Evolutionary conservation across 2,329 filamentous ascomycete genomes (phyloP).

Genomic region (Clonostachys chloroleuca): DNA sequence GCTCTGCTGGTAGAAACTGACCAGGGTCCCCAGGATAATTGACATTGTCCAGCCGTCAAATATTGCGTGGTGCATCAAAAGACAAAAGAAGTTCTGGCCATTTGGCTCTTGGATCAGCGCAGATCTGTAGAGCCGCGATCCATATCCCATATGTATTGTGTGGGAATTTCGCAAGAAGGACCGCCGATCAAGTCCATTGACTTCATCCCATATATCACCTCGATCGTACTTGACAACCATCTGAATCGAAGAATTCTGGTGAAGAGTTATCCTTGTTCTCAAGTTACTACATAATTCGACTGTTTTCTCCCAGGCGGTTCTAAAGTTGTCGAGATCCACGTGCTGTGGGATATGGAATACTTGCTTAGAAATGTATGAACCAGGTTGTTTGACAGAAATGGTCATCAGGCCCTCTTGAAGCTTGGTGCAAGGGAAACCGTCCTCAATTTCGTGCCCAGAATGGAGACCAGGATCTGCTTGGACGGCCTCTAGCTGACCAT

Average conservation of each 20-base stretch:
- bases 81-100: slow-evolving; percentile 9
- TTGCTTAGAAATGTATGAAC: slow-evolving; percentile 10
- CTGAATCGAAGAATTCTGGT: slow-evolving; percentile 4
- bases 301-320: slow-evolving; percentile 8
- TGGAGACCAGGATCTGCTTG: slow-evolving; percentile 1
- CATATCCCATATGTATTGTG: slow-evolving; percentile 4
- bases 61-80: slow-evolving; percentile 16
- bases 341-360: slow-evolving; percentile 4
- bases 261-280: slow-evolving; percentile 10
- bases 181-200: not conserved
- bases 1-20: not conserved
- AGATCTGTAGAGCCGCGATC: slow-evolving; percentile 7
- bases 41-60: slow-evolving; percentile 16
- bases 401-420: slow-evolving; percentile 45
- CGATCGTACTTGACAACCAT: slow-evolving; percentile 6
- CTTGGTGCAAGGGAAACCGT: slow-evolving; percentile 43
- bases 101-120: slow-evolving; percentile 2
- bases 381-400: slow-evolving; percentile 28
- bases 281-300: slow-evolving; percentile 7
- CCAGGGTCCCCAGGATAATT: slow-evolving; percentile 3
- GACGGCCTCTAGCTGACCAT: not conserved
- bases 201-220: not conserved
- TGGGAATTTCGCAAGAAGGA: not conserved
- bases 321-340: slow-evolving; percentile 7
- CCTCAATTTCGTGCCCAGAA: slow-evolving; percentile 23